Percentiles rank a stretch among this genome's conserved stretches.
phyloP scores from a whole-genome alignment of 2,329 filamentous ascomycete species.

The Sarocladiaceae sp. region DNA sequence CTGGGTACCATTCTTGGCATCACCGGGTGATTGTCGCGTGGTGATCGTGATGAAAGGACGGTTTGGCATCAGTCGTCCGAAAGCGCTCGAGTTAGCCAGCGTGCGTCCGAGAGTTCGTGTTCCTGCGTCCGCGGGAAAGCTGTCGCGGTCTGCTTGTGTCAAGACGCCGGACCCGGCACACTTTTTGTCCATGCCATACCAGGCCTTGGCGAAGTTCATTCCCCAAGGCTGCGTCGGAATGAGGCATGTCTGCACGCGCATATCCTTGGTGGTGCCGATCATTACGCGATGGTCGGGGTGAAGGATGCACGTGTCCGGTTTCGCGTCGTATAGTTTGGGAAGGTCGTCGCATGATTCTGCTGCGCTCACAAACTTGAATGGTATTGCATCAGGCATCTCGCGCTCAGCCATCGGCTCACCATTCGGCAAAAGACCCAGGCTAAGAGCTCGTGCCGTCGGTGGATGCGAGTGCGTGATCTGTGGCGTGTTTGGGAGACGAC shows the following conservation, averaged over 20 bases:
- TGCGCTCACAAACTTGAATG: slow-evolving; percentile 56
- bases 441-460: slow-evolving; percentile 18
- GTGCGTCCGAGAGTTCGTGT: slow-evolving; percentile 33
- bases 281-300: slow-evolving; percentile 64
- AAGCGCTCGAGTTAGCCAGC: slow-evolving; percentile 37
- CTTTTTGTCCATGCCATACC: slow-evolving; percentile 26
- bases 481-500: slow-evolving; percentile 52
- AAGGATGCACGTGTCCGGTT: slow-evolving; percentile 55
- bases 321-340: slow-evolving; percentile 57
- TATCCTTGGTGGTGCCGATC: slow-evolving; percentile 30
- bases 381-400: slow-evolving; percentile 35
- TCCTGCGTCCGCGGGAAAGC: slow-evolving; percentile 36
- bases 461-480: slow-evolving; percentile 61
- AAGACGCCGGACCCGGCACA: slow-evolving; percentile 26
- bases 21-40: slow-evolving; percentile 45
- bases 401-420: slow-evolving; percentile 56
- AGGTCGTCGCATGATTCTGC: slow-evolving; percentile 54
- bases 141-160: slow-evolving; percentile 30
- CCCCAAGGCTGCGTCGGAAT: slow-evolving; percentile 58
- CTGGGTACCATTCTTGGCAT: slow-evolving; percentile 49
- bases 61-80: slow-evolving; percentile 47
- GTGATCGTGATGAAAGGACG: slow-evolving; percentile 59
- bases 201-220: slow-evolving; percentile 47
- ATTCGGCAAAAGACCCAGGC: slow-evolving; percentile 56
- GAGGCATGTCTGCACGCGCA: slow-evolving; percentile 43